Evolutionary conservation across 2,329 filamentous ascomycete species (phyloP).

Genomic region (Aspergillus felis): DNA sequence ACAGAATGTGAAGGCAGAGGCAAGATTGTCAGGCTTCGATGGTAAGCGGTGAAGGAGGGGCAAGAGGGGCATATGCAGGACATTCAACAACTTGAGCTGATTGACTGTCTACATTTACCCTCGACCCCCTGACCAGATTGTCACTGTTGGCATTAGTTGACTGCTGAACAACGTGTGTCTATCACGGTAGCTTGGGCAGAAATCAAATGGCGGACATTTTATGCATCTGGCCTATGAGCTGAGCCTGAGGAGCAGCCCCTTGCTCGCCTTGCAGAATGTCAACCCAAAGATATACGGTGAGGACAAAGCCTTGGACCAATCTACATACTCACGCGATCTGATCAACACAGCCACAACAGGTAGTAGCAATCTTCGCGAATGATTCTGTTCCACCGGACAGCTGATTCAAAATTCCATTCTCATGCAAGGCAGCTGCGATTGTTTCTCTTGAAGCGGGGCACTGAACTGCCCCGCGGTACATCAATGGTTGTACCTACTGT

Average conservation of each 20-base stretch:
- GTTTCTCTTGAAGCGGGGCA: conserved; percentile 6
- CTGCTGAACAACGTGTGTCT: conserved; percentile 4
- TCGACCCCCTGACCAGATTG: conserved; percentile 5
- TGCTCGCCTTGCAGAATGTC: conserved; percentile 17
- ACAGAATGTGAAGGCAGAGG: conserved; percentile 2
- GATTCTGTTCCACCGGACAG: conserved; percentile 5
- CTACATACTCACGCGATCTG: conserved; percentile 8
- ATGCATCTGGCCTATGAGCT: conserved; percentile 11
- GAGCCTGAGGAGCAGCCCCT: conserved; percentile 10
- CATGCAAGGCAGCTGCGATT: conserved; percentile 12
- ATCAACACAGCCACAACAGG: conserved; percentile 13
- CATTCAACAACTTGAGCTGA: conserved; percentile 1
- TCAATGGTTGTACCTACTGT: background rate
- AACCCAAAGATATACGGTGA: conserved; percentile 19
- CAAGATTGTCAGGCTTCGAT: conserved; percentile 10
- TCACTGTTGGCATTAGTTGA: conserved; percentile 12
- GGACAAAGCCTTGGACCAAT: conserved; percentile 1
- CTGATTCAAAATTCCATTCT: conserved; percentile 4
- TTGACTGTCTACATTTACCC: conserved; percentile 14
- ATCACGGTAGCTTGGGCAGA: conserved; percentile 21
- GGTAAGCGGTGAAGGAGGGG: conserved; percentile 13
- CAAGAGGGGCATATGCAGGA: conserved; percentile 9
- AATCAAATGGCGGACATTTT: conserved; percentile 14
- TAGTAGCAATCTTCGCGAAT: conserved; percentile 10
- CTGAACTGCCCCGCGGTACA: conserved; percentile 9